Conservation (phyloP, 208 protist species). For the Zelonia costaricensis region DNA sequence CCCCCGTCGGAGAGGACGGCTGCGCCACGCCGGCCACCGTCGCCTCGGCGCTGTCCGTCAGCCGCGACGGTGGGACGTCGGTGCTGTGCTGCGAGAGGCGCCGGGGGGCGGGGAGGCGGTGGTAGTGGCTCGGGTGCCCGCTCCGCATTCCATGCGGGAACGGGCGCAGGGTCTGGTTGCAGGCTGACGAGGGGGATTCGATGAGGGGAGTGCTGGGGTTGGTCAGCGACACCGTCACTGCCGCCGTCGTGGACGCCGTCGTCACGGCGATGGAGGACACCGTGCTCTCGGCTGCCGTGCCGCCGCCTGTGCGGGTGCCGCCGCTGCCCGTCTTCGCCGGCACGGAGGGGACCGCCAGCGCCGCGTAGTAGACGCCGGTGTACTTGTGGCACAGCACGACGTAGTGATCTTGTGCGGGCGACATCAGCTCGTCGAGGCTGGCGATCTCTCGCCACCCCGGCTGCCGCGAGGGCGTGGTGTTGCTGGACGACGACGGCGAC, state of each 20-base stretch:
- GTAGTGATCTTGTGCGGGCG: constrained; percentile 8
- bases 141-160: too few relatives aligned
- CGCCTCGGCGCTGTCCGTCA: not conserved
- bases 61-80: constrained; percentile 3
- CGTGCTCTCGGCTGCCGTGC: not conserved
- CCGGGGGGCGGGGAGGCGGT: not conserved
- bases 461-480: not conserved
- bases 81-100: not conserved
- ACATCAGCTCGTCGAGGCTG: constrained; percentile 23
- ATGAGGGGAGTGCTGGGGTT: not conserved
- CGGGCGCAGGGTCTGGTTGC: not conserved
- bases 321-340: too few relatives aligned
- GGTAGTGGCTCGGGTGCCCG: not conserved
- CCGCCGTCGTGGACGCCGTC: not conserved
- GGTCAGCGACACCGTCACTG: not conserved
- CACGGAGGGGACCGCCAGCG: constrained; percentile 17
- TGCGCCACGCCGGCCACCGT: not conserved
- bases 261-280: not conserved
- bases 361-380: constrained; percentile 34
- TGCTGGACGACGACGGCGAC: not conserved
- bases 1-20: too few relatives aligned
- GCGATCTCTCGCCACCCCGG: constrained; percentile 18
- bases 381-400: constrained; percentile 29
- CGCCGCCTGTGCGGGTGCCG: too few relatives aligned
- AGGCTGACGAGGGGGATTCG: not conserved